Evolutionary conservation across 352 stramenopile species (phyloP).

Genomic region (Pythium aristosporum): DNA sequence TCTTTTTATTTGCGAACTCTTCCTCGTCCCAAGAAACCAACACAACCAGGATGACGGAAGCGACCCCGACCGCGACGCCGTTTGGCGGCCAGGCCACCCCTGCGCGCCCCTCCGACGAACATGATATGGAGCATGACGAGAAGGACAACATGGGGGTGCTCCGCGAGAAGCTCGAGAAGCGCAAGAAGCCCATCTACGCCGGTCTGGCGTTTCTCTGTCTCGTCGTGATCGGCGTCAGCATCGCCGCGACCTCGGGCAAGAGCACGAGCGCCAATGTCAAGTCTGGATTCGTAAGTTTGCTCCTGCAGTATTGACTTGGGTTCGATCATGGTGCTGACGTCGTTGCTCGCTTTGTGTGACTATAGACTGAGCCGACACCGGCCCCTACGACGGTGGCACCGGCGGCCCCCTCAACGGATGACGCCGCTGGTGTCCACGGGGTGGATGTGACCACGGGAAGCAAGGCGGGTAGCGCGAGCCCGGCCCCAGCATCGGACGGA

Average conservation of each 20-base stretch:
- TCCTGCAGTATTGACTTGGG: not conserved
- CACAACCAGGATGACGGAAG: conserved; percentile 15
- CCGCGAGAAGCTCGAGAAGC: conserved; percentile 37
- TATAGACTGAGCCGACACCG: conserved; percentile 14
- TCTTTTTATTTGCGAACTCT: too few species aligned
- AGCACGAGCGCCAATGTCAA: conserved; percentile 16
- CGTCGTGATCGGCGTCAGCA: conserved; percentile 45
- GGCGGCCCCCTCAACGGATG: conserved; percentile 4
- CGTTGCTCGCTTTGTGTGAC: not conserved
- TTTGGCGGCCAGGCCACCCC: conserved; percentile 39
- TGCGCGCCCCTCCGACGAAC: conserved; percentile 35
- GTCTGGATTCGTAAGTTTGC: conserved; percentile 36
- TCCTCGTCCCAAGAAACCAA: not conserved
- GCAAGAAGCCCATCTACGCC: conserved; percentile 70
- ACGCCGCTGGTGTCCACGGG: conserved; percentile 22
- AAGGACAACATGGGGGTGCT: conserved; percentile 56
- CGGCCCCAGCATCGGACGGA: conserved; percentile 12
- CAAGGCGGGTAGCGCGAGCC: not conserved
- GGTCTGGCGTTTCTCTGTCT: conserved; percentile 54
- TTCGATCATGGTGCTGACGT: not conserved
- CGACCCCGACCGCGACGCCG: conserved; percentile 29
- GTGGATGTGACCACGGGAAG: conserved; percentile 21
- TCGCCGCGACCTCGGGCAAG: conserved; percentile 28
- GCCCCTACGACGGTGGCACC: conserved; percentile 13
- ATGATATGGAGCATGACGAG: conserved; percentile 39